Percentiles rank a stretch among this genome's conserved stretches.
Evolutionary conservation across 345 rosid genomes (phyloP).

Genomic region (Salix viminalis): DNA sequence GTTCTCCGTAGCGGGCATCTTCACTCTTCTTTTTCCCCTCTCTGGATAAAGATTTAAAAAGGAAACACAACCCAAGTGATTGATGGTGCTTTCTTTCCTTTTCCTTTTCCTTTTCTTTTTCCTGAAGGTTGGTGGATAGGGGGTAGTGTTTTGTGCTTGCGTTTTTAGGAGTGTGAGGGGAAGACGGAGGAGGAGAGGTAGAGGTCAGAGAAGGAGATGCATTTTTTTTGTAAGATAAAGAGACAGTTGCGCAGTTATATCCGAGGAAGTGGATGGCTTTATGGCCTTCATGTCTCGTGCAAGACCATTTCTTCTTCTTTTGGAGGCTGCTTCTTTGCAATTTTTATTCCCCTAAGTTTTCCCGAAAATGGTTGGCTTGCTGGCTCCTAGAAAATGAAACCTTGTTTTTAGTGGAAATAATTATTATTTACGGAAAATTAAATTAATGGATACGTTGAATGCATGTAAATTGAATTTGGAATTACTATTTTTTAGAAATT

Average conservation of each 20-base stretch:
- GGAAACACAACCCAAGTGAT: background rate
- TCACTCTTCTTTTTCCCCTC: background rate
- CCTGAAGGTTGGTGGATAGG: background rate
- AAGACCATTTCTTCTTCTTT: conserved; percentile 12
- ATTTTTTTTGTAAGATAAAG: background rate
- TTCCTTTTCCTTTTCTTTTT: background rate
- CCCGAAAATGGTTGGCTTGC: background rate
- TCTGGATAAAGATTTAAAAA: background rate
- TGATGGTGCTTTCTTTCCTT: background rate
- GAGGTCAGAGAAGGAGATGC: background rate
- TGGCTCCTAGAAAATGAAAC: background rate
- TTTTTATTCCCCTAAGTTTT: background rate
- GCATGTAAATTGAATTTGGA: background rate
- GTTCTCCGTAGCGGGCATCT: conserved; percentile 61
- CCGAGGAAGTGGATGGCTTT: conserved; percentile 4
- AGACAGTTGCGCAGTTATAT: conserved; percentile 5
- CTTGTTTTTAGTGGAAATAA: background rate
- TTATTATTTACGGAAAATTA: background rate
- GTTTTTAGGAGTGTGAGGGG: background rate
- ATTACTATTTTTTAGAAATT: background rate
- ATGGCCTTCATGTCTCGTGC: conserved; percentile 5
- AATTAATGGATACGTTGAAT: background rate
- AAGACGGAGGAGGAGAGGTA: background rate
- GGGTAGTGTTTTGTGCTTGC: background rate
- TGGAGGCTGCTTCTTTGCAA: background rate